These are phyloP conservation scores for Lagenidium sp. DNA, from an alignment of 352 stramenopile species.

Conservation along the genomic window DNA sequence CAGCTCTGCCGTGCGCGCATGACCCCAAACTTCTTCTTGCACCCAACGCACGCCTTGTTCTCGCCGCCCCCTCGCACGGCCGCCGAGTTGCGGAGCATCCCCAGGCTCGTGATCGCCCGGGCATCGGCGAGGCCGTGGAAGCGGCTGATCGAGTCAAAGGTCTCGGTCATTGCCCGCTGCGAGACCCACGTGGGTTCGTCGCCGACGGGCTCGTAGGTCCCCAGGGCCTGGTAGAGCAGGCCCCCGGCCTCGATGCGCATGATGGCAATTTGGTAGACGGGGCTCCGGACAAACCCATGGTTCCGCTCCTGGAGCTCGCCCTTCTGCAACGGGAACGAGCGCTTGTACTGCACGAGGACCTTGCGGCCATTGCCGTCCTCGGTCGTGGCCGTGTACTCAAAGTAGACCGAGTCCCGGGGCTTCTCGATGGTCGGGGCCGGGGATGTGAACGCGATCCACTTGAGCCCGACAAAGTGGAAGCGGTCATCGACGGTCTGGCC, in stretches of 20 bases:
- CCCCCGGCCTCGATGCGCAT: conserved; percentile 13
- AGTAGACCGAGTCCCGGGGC: conserved; percentile 15
- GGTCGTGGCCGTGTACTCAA: conserved; percentile 18
- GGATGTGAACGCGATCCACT: conserved; percentile 16
- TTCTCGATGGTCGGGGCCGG: conserved; percentile 8
- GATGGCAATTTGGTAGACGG: conserved; percentile 6
- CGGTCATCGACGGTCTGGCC: conserved; percentile 6
- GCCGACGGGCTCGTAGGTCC: not conserved
- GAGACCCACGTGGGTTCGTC: conserved; percentile 11
- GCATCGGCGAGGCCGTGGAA: conserved; percentile 8
- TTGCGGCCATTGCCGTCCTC: conserved; percentile 10
- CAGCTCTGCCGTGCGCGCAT: conserved; percentile 14
- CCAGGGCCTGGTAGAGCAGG: conserved; percentile 9
- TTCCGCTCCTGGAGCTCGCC: conserved; percentile 15
- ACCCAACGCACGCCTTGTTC: conserved; percentile 15
- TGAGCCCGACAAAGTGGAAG: conserved; percentile 19
- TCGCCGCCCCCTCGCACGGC: conserved; percentile 1
- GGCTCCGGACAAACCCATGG: conserved; percentile 7
- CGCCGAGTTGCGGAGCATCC: conserved; percentile 7
- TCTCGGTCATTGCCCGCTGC: conserved; percentile 9
- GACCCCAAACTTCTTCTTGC: conserved; percentile 17
- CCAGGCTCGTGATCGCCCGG: conserved; percentile 4
- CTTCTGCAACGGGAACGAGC: conserved; percentile 12
- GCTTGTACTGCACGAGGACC: conserved; percentile 15
- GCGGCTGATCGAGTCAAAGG: conserved; percentile 12